Percentiles rank a stretch among this genome's conserved stretches.
phyloP scores from a whole-genome alignment of 768 basidiomycete genomes.

The Termitomyces sp. region DNA sequence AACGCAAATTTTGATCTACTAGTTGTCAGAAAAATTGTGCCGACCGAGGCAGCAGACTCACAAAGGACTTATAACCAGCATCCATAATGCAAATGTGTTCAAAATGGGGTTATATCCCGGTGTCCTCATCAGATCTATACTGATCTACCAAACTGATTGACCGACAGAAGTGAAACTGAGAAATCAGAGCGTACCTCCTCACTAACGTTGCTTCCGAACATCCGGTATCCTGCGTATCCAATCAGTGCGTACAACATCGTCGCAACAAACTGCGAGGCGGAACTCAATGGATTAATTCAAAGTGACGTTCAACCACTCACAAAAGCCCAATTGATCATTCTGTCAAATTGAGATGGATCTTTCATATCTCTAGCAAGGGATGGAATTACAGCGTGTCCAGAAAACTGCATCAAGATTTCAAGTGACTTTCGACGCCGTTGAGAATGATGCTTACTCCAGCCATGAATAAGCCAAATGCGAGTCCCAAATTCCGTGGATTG shows the following conservation, averaged over 20 bases:
- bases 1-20: slow-evolving; percentile 84
- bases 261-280: slow-evolving; percentile 44
- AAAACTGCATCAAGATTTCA: slow-evolving; percentile 45
- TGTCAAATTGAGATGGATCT: slow-evolving; percentile 74
- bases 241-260: slow-evolving; percentile 62
- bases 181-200: slow-evolving; percentile 56
- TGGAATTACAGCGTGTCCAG: slow-evolving; percentile 91
- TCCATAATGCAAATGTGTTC: slow-evolving; percentile 77
- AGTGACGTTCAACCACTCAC: slow-evolving; percentile 35
- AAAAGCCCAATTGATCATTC: slow-evolving; percentile 84
- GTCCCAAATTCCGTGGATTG: slow-evolving; percentile 54
- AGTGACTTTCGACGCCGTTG: background rate
- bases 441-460: slow-evolving; percentile 58
- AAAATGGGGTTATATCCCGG: slow-evolving; percentile 66
- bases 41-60: slow-evolving; percentile 29
- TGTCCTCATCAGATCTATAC: slow-evolving; percentile 70
- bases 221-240: slow-evolving; percentile 81
- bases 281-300: background rate
- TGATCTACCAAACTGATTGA: slow-evolving; percentile 49
- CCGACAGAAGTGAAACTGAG: background rate
- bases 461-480: slow-evolving; percentile 89
- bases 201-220: slow-evolving; percentile 80
- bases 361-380: slow-evolving; percentile 87
- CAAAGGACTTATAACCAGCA: slow-evolving; percentile 78
- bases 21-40: slow-evolving; percentile 12